Evolutionary conservation across 139 green algal species (phyloP).

Genomic region (Diplosphaera chodatii): DNA sequence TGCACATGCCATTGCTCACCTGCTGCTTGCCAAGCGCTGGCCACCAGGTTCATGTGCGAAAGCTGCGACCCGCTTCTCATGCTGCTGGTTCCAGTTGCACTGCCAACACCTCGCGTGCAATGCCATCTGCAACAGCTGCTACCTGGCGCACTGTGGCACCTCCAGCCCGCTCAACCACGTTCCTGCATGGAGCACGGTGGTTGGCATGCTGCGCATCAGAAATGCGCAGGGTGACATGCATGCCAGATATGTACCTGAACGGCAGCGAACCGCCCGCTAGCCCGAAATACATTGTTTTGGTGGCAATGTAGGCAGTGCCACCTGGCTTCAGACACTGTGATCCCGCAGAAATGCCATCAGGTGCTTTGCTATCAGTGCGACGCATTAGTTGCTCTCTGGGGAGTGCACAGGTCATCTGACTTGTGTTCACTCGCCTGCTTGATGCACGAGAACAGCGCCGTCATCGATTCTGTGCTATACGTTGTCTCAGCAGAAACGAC

Average conservation of each 20-base stretch:
- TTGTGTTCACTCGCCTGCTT: conserved; percentile 41
- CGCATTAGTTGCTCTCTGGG: too few species aligned
- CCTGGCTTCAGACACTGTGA: conserved; percentile 17
- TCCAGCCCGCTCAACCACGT: not conserved
- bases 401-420: too few species aligned
- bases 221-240: too few species aligned
- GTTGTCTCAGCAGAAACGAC: conserved; percentile 79
- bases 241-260: conserved; percentile 57
- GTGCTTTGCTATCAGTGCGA: too few species aligned
- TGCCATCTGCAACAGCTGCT: not conserved
- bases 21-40: too few species aligned
- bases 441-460: conserved; percentile 55
- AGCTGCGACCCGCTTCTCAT: too few species aligned
- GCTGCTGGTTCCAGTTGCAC: not conserved
- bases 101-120: not conserved
- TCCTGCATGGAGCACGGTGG: not conserved
- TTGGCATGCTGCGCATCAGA: too few species aligned
- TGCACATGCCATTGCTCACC: too few species aligned
- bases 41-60: too few species aligned
- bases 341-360: too few species aligned
- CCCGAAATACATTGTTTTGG: conserved; percentile 96
- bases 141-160: not conserved
- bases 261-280: conserved; percentile 76
- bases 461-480: conserved; percentile 55
- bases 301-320: conserved; percentile 71